phyloP scores from a whole-genome alignment of 805 yeast genomes.

The Millerozyma acaciae region DNA sequence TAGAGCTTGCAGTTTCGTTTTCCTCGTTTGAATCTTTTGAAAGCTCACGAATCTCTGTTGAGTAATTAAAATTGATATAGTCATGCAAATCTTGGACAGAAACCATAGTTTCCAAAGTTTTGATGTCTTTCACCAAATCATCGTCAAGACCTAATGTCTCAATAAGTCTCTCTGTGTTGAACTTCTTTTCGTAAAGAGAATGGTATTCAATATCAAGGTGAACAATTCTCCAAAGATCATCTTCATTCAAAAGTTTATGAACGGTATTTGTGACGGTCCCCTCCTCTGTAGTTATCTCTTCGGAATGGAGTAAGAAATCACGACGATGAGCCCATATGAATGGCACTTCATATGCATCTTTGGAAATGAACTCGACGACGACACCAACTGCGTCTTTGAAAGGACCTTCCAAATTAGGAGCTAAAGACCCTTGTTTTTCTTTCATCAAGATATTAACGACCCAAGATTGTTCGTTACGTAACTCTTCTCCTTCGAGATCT shows the following conservation, averaged over 20 bases:
- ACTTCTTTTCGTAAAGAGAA: slow-evolving; percentile 71
- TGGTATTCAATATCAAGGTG: slow-evolving; percentile 86
- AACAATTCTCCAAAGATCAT: slow-evolving; percentile 89
- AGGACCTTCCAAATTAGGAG: slow-evolving; percentile 40
- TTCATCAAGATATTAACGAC: slow-evolving; percentile 58
- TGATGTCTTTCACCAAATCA: slow-evolving; percentile 50
- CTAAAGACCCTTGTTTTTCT: slow-evolving; percentile 50
- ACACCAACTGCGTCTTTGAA: slow-evolving; percentile 68
- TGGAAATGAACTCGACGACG: slow-evolving; percentile 66
- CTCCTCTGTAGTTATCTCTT: slow-evolving; percentile 39
- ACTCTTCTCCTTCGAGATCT: slow-evolving; percentile 66
- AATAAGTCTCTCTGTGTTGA: slow-evolving; percentile 54
- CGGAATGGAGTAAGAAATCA: slow-evolving; percentile 70
- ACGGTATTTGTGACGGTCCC: slow-evolving; percentile 34
- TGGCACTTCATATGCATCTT: slow-evolving; percentile 86
- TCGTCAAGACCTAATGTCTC: slow-evolving; percentile 55
- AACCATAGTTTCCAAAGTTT: slow-evolving; percentile 57
- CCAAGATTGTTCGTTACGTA: slow-evolving; percentile 75
- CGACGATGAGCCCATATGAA: slow-evolving; percentile 94
- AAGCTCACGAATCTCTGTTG: slow-evolving; percentile 53
- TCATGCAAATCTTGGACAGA: slow-evolving; percentile 87
- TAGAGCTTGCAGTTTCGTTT: slow-evolving; percentile 20
- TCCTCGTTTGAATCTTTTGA: slow-evolving; percentile 12
- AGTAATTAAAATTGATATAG: slow-evolving; percentile 69
- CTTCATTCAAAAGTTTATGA: slow-evolving; percentile 60